Base-by-base conservation (phyloP, 352 stramenopile species). In the Paralagenidium karlingii region DNA sequence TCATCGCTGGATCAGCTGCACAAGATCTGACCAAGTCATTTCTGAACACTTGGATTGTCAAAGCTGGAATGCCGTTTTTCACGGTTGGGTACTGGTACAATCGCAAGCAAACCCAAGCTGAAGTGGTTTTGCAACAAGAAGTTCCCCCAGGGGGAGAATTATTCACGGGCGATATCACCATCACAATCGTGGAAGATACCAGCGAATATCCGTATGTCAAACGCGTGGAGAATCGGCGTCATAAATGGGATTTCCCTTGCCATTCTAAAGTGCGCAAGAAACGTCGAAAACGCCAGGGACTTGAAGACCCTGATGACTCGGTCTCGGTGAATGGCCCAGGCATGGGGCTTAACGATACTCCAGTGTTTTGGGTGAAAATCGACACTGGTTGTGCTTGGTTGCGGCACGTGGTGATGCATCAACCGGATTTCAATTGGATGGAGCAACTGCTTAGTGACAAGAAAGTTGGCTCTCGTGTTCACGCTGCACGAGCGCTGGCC, bases 21-120 rank as follows among this genome's bases (percentile, higher is more conserved):
- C 74, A 87, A 40, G 77, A 91, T 43, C 44, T 88, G 24, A 87
- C 73, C 12, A 83, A 85, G 21, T 62, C 74, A 9, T 91, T 91
- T 43, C 45, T 91, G 8, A 82, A 50, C 15, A 78, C 60, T 26
- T 91, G 77, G 77, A 88, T 91, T 43, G 40, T 91, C 5, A 68
- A 86, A 38, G 53, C 68, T 15, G 75, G 77, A 7, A 85, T 91
- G 73, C 74, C 77, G 15, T 88, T 88, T 36, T 85, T 90, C 49
- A 88, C 70, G 0, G 77, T 90, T 19, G 77, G 77, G 2, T 90
- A 88, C 43, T 90, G 77, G 74, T 88, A 91, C 61, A 91, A 91
- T 45, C 71, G 74, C 28, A 91, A 91, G 32, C 77, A 91, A 43
- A 88, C 69, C 0, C 77, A 91, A 37, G 77, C 77, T 6, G 77